These are phyloP conservation scores for Acanthamoeba culbertsoni DNA, from an alignment of 208 protist species.

Conservation along the genomic window DNA sequence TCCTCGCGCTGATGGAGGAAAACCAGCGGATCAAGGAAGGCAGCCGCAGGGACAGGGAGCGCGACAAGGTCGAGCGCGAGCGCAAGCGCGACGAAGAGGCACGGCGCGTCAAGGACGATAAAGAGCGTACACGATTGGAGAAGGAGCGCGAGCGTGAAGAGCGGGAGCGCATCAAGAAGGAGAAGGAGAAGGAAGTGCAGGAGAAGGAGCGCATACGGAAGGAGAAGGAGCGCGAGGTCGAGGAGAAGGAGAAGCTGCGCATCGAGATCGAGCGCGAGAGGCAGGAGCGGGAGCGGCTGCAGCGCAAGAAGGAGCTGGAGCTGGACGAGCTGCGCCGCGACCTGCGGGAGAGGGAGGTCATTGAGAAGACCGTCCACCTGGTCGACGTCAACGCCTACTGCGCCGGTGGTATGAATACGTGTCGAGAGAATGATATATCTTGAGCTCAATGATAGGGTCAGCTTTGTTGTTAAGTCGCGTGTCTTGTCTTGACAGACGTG, in stretches of 20 bases:
- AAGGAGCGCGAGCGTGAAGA: slow-evolving; percentile 34
- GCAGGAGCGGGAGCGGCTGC: not conserved
- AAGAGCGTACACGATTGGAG: not conserved
- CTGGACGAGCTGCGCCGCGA: not conserved
- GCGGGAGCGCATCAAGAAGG: not conserved
- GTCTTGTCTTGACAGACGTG: not conserved
- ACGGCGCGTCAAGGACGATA: not conserved
- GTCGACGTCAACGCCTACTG: not conserved
- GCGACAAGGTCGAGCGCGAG: not conserved
- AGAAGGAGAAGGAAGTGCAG: slow-evolving; percentile 57
- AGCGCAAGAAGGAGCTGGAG: not conserved
- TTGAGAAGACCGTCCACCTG: slow-evolving; percentile 5
- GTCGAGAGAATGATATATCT: not conserved
- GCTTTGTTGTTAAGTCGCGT: no score
- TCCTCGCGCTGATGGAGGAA: not conserved
- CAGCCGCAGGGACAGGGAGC: not conserved
- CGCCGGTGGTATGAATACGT: not conserved
- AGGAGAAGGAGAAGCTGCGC: not conserved
- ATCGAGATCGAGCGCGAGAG: not conserved
- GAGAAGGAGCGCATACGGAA: slow-evolving; percentile 13
- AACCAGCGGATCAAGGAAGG: slow-evolving; percentile 28
- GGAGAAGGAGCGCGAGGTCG: not conserved
- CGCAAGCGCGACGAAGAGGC: slow-evolving; percentile 10
- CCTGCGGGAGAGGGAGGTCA: not conserved
- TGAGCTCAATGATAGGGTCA: no score